Conservation (phyloP, 2,329 filamentous ascomycete species). For the Orbilia oligospora region DNA sequence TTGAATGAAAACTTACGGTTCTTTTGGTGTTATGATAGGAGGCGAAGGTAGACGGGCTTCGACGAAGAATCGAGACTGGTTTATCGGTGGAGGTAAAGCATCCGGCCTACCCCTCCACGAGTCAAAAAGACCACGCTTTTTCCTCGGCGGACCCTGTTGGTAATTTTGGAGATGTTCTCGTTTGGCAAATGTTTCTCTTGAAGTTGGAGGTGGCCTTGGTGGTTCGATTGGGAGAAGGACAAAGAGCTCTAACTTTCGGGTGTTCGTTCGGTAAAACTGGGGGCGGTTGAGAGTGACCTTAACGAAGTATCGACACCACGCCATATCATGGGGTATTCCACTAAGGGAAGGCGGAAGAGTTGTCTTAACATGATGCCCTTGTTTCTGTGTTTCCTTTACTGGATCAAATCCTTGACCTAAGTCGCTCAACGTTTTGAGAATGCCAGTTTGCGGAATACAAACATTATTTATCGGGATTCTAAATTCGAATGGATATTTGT, state of each 20-base stretch:
- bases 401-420: slow-evolving; percentile 69
- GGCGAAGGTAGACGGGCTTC: slow-evolving; percentile 90
- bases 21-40: slow-evolving; percentile 88
- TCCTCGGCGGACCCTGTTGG: slow-evolving; percentile 67
- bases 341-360: slow-evolving; percentile 90
- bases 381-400: slow-evolving; percentile 68
- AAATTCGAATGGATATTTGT: slow-evolving; percentile 84
- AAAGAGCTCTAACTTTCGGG: slow-evolving; percentile 65
- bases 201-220: slow-evolving; percentile 77
- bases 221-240: slow-evolving; percentile 91
- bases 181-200: slow-evolving; percentile 86
- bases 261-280: slow-evolving; percentile 63
- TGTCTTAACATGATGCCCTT: slow-evolving; percentile 78
- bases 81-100: slow-evolving; percentile 63
- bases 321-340: slow-evolving; percentile 80
- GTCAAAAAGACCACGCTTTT: slow-evolving; percentile 75
- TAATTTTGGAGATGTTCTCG: slow-evolving; percentile 75
- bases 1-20: slow-evolving; percentile 69
- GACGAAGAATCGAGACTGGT: slow-evolving; percentile 72
- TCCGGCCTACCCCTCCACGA: slow-evolving; percentile 65
- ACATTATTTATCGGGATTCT: slow-evolving; percentile 73
- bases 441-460: slow-evolving; percentile 62
- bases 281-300: slow-evolving; percentile 86
- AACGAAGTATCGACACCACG: slow-evolving; percentile 92
- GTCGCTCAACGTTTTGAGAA: slow-evolving; percentile 65